Percentiles rank a stretch among this genome's conserved stretches.
phyloP scores from a whole-genome alignment of 192 early-diverging fungal species.

The Umbelopsis sp. region DNA sequence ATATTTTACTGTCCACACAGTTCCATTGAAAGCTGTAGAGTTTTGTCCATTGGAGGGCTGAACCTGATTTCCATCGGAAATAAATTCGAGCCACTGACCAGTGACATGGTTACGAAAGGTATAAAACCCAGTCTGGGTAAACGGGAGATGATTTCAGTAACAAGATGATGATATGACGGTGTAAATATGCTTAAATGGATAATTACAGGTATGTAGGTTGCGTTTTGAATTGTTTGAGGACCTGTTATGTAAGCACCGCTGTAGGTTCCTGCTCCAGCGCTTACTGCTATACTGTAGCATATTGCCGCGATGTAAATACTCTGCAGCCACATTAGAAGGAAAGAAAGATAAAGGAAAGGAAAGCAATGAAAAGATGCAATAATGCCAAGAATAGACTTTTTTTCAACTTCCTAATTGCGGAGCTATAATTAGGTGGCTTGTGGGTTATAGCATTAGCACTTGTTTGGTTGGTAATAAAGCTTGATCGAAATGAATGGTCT shows the following conservation, averaged over 20 bases:
- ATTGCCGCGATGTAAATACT: not conserved
- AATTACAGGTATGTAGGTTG: constrained; percentile 21
- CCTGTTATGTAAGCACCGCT: not conserved
- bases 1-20: constrained; percentile 27
- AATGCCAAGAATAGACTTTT: no score
- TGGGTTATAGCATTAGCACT: no score
- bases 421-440: no score
- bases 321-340: not conserved
- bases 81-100: constrained; percentile 30
- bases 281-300: not conserved
- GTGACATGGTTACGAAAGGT: constrained; percentile 27
- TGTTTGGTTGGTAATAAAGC: no score
- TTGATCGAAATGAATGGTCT: no score
- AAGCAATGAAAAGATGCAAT: no score
- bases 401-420: no score
- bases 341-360: not conserved
- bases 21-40: constrained; percentile 25
- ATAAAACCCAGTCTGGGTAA: constrained; percentile 31
- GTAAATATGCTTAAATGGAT: not conserved
- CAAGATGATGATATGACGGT: not conserved
- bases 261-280: constrained; percentile 24
- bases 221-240: constrained; percentile 19
- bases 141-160: not conserved
- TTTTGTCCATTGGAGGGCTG: constrained; percentile 24
- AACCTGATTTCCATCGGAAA: constrained; percentile 18